phyloP scores from a whole-genome alignment of 2,329 filamentous ascomycete species.

The Aureobasidium namibiae region DNA sequence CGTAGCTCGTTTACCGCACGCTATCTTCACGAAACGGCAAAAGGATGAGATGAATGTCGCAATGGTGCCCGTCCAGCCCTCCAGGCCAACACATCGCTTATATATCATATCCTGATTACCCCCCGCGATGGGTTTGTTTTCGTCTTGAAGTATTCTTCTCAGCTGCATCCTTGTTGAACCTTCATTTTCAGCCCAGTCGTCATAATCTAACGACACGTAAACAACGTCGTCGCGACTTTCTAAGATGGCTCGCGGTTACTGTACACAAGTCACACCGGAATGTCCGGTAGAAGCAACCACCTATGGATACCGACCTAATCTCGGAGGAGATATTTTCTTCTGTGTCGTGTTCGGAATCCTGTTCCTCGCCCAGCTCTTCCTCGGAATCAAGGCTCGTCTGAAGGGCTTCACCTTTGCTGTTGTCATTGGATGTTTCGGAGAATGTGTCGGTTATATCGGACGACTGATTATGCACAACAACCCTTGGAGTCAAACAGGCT shows the following conservation, averaged over 20 bases:
- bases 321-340: conserved; percentile 33
- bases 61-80: background rate
- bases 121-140: background rate
- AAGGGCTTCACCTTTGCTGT: conserved; percentile 34
- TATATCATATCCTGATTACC: background rate
- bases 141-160: background rate
- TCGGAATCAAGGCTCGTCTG: conserved; percentile 28
- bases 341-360: conserved; percentile 29
- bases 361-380: conserved; percentile 26
- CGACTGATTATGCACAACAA: conserved; percentile 35
- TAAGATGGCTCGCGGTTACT: conserved; percentile 12
- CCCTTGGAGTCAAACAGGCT: conserved; percentile 28
- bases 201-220: background rate
- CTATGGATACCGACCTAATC: conserved; percentile 33
- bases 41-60: conserved; percentile 9
- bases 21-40: conserved; percentile 11
- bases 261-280: conserved; percentile 22
- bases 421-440: conserved; percentile 32
- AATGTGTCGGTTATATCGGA: conserved; percentile 36
- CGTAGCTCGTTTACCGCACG: conserved; percentile 3
- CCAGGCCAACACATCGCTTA: background rate
- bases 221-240: background rate
- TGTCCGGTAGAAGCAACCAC: conserved; percentile 31
- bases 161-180: background rate
- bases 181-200: background rate